A percentile compares a stretch with the other conserved stretches of the same genome.
Conservation (phyloP, 495 filamentous ascomycete species). For the Talaromyces thailandensis region DNA sequence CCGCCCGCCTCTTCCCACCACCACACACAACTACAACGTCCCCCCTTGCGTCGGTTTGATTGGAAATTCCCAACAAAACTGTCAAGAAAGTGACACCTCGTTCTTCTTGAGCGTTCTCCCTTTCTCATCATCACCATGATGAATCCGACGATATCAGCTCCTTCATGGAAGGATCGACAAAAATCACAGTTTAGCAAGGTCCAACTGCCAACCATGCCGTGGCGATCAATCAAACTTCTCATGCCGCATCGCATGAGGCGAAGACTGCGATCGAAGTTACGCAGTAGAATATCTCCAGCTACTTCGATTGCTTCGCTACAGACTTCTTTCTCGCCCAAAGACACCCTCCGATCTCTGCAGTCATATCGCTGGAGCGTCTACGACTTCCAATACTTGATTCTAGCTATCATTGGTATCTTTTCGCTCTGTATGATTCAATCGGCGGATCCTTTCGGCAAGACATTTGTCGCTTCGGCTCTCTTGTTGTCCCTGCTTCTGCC, state of each 20-base stretch:
- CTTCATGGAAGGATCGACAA: conserved; percentile 43
- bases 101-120: not conserved
- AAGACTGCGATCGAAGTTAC: conserved; percentile 64
- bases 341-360: conserved; percentile 63
- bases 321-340: conserved; percentile 68
- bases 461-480: conserved; percentile 53
- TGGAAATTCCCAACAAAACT: not conserved
- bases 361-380: conserved; percentile 74
- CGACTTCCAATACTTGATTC: conserved; percentile 75
- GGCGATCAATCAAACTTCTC: conserved; percentile 39
- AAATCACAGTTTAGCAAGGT: conserved; percentile 40
- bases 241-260: conserved; percentile 66
- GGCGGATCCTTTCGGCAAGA: conserved; percentile 65
- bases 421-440: conserved; percentile 69
- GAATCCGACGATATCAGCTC: conserved; percentile 18
- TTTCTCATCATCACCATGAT: not conserved
- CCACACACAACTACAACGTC: not conserved
- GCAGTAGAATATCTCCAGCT: conserved; percentile 59
- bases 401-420: conserved; percentile 68
- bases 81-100: not conserved
- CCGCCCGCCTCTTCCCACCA: conserved; percentile 2
- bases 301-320: conserved; percentile 67
- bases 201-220: conserved; percentile 37
- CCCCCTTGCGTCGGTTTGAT: not conserved
- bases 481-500: conserved; percentile 68